Evolutionary conservation across 192 early-diverging fungal genomes (phyloP).

Genomic region (Backusella liffmaniae): DNA sequence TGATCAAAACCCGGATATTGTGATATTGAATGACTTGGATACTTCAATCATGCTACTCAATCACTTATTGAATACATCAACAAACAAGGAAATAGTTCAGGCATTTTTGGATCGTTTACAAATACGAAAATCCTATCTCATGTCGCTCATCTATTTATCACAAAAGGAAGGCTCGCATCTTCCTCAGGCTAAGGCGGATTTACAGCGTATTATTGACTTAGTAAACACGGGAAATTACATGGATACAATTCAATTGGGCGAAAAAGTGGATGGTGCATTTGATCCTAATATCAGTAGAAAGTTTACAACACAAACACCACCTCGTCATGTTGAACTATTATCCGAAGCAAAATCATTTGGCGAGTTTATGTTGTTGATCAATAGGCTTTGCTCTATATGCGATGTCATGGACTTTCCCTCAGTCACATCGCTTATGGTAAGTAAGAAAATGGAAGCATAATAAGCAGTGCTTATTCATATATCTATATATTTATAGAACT

Average conservation of each 20-base stretch:
- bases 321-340: conserved; percentile 53
- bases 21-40: conserved; percentile 40
- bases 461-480: not conserved
- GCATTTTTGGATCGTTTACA: conserved; percentile 26
- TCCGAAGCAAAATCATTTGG: conserved; percentile 41
- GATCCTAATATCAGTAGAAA: conserved; percentile 64
- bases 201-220: conserved; percentile 12
- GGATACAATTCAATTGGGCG: conserved; percentile 29
- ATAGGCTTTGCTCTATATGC: conserved; percentile 37
- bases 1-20: conserved; percentile 39
- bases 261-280: conserved; percentile 50
- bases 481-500: conserved; percentile 41
- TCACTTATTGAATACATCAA: not conserved
- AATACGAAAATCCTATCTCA: conserved; percentile 38
- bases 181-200: conserved; percentile 29
- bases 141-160: conserved; percentile 43
- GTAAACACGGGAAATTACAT: conserved; percentile 18
- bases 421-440: conserved; percentile 45
- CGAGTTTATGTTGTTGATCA: conserved; percentile 36
- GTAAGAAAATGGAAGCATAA: not conserved
- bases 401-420: conserved; percentile 43
- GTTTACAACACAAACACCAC: conserved; percentile 59
- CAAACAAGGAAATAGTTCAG: not conserved
- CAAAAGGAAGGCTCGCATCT: conserved; percentile 44
- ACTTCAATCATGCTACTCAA: conserved; percentile 12